These are phyloP conservation scores for Stipa capillata DNA, from an alignment of 176 grass and related monocot genomes.

Conservation along the genomic window DNA sequence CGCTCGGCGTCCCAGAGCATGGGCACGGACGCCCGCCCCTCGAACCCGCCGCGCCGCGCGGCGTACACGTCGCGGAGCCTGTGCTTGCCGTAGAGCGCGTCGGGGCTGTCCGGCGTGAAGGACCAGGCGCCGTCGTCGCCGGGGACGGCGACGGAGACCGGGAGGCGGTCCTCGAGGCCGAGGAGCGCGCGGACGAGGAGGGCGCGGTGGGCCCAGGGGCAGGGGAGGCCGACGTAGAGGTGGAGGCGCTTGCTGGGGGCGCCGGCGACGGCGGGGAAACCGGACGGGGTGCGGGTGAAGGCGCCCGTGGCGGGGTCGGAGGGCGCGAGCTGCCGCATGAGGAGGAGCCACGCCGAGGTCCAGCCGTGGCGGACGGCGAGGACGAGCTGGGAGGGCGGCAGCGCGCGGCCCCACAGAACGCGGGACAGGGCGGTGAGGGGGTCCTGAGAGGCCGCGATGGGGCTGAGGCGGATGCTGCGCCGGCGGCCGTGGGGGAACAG, in stretches of 20 bases:
- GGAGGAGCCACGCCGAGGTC: slow-evolving; percentile 53
- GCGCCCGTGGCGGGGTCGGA: slow-evolving; percentile 44
- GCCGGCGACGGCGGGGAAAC: slow-evolving; percentile 47
- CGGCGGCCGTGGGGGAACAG: background rate
- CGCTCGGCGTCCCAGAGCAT: slow-evolving; percentile 81
- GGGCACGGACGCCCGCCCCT: slow-evolving; percentile 74
- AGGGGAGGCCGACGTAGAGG: slow-evolving; percentile 85
- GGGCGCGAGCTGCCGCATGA: slow-evolving; percentile 89
- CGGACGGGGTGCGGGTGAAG: slow-evolving; percentile 49
- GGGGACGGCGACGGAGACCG: slow-evolving; percentile 59
- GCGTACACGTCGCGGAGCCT: slow-evolving; percentile 89
- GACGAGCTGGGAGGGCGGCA: slow-evolving; percentile 51
- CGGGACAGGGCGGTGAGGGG: slow-evolving; percentile 38
- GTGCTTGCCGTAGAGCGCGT: slow-evolving; percentile 52
- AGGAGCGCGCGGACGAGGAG: slow-evolving; percentile 58
- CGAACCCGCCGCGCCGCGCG: slow-evolving; percentile 50
- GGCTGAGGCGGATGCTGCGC: no score
- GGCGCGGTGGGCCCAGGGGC: slow-evolving; percentile 86
- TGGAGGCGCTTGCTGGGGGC: slow-evolving; percentile 33
- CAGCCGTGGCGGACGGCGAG: slow-evolving; percentile 49
- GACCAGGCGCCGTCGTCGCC: slow-evolving; percentile 71
- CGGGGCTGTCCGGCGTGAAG: slow-evolving; percentile 40
- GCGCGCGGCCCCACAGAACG: slow-evolving; percentile 44
- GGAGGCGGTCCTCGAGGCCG: slow-evolving; percentile 39
- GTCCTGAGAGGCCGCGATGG: slow-evolving; percentile 22